These are phyloP conservation scores for Rubroboletus satanas DNA, from an alignment of 768 basidiomycete species.

Conservation along the genomic window DNA sequence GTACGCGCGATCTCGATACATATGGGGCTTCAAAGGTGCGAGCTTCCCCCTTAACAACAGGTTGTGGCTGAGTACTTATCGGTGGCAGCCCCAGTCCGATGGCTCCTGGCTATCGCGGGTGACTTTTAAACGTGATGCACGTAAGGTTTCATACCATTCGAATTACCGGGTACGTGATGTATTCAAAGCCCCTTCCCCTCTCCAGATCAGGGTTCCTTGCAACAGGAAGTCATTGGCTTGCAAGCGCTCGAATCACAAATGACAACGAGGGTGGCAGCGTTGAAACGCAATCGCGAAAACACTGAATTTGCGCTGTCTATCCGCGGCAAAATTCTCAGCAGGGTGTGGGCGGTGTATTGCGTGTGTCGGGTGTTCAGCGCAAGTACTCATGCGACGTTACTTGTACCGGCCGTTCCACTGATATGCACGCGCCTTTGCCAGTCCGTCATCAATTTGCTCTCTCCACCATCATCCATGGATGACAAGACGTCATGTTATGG, in stretches of 20 bases:
- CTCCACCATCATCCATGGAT: constrained; percentile 30
- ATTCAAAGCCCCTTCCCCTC: background rate
- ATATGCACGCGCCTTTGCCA: constrained; percentile 15
- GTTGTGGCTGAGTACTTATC: constrained; percentile 6
- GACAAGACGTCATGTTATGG: constrained; percentile 42
- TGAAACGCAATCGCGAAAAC: constrained; percentile 47
- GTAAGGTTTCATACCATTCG: constrained; percentile 22
- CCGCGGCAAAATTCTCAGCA: constrained; percentile 48
- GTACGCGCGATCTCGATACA: constrained; percentile 26
- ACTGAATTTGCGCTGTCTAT: constrained; percentile 52
- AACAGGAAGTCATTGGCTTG: constrained; percentile 61
- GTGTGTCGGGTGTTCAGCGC: constrained; percentile 59
- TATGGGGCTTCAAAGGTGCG: constrained; percentile 25
- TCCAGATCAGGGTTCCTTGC: constrained; percentile 36
- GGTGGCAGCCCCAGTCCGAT: constrained; percentile 21
- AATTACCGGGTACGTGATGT: background rate
- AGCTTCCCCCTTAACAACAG: background rate
- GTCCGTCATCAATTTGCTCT: constrained; percentile 34
- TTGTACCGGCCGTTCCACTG: constrained; percentile 7
- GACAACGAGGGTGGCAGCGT: constrained; percentile 48
- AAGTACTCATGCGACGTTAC: constrained; percentile 27
- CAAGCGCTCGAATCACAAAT: constrained; percentile 68
- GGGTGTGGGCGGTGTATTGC: constrained; percentile 65
- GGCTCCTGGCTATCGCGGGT: constrained; percentile 29
- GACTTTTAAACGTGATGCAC: constrained; percentile 30